Evolutionary conservation across 805 yeast genomes (phyloP).

Genomic region (Yamadazyma tumulicola): DNA sequence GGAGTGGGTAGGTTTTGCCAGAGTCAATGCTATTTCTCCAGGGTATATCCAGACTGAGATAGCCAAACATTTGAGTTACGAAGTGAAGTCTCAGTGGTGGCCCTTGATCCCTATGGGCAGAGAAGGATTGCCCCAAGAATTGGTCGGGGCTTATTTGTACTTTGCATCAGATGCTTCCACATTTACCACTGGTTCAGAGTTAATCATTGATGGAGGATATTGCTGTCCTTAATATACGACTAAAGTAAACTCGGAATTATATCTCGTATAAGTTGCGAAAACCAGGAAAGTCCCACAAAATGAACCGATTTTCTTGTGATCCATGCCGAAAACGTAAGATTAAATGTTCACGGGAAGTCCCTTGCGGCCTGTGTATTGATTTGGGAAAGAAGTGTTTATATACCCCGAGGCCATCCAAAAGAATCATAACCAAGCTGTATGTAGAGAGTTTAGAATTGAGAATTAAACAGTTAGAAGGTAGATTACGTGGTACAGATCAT

Average conservation of each 20-base stretch:
- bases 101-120: constrained; percentile 30
- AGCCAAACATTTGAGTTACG: constrained; percentile 21
- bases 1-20: constrained; percentile 37
- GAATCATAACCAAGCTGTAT: constrained; percentile 8
- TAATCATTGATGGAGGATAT: constrained; percentile 32
- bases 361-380: constrained; percentile 9
- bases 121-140: constrained; percentile 27
- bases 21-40: constrained; percentile 34
- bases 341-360: constrained; percentile 12
- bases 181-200: constrained; percentile 29
- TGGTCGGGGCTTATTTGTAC: constrained; percentile 32
- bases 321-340: constrained; percentile 13
- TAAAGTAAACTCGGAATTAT: no score
- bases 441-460: constrained; percentile 7
- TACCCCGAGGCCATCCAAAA: constrained; percentile 8
- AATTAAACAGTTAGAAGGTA: constrained; percentile 6
- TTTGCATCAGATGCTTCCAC: constrained; percentile 30
- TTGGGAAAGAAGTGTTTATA: constrained; percentile 10
- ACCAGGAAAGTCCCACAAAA: no score
- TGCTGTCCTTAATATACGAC: no score
- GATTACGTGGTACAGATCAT: constrained; percentile 5
- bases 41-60: constrained; percentile 45
- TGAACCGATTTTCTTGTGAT: no score
- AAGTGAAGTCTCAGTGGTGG: constrained; percentile 24
- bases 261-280: no score